A percentile compares a stretch with the other conserved stretches of the same genome.
These are phyloP conservation scores for Saccharomyces uvarum DNA, from an alignment of 1,139 yeast species.

Conservation along the genomic window DNA sequence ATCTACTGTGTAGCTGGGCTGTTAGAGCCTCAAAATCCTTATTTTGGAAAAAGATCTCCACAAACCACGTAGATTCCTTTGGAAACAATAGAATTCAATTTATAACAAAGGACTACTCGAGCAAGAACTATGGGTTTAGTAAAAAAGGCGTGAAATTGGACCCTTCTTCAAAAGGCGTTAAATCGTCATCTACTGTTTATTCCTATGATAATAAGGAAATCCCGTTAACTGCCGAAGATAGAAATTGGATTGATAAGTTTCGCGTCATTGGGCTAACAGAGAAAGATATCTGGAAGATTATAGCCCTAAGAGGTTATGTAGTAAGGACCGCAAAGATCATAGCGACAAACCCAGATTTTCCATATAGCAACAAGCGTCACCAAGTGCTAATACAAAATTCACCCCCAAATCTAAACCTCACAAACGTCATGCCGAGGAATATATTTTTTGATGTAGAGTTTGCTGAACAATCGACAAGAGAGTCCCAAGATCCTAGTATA, in stretches of 20 bases:
- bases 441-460: slow-evolving; percentile 54
- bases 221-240: slow-evolving; percentile 50
- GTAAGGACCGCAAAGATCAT: slow-evolving; percentile 43
- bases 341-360: slow-evolving; percentile 9
- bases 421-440: slow-evolving; percentile 49
- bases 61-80: slow-evolving; percentile 36
- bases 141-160: slow-evolving; percentile 23
- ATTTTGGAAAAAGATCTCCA: slow-evolving; percentile 62
- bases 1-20: slow-evolving; percentile 67
- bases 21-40: slow-evolving; percentile 54
- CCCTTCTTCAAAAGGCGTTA: not conserved
- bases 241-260: slow-evolving; percentile 63
- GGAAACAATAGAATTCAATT: slow-evolving; percentile 39
- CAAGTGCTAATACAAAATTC: not conserved
- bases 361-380: slow-evolving; percentile 10
- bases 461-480: slow-evolving; percentile 7
- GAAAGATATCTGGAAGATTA: slow-evolving; percentile 76
- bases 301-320: slow-evolving; percentile 60
- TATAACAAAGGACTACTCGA: slow-evolving; percentile 30
- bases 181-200: slow-evolving; percentile 19
- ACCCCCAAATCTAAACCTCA: slow-evolving; percentile 6
- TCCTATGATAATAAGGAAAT: slow-evolving; percentile 36
- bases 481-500: not conserved
- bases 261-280: slow-evolving; percentile 63
- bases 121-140: slow-evolving; percentile 25